Percentiles rank a stretch among this genome's conserved stretches.
phyloP scores from a whole-genome alignment of 1,284 basidiomycete genomes.

The Amylostereum areolatum region DNA sequence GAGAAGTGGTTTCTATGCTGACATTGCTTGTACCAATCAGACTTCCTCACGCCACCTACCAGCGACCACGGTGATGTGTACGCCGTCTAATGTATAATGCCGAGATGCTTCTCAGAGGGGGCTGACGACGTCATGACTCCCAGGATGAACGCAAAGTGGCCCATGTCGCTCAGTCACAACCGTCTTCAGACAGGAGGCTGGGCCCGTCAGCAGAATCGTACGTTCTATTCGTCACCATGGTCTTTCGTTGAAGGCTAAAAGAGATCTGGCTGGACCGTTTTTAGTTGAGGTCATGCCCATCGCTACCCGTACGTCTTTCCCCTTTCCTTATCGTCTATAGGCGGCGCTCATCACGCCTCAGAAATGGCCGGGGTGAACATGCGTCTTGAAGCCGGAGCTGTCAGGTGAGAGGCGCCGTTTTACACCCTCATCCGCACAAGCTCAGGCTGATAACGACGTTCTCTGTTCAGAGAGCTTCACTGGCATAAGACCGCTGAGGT shows the following conservation, averaged over 20 bases:
- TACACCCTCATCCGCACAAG: no score
- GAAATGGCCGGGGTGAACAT: constrained; percentile 67
- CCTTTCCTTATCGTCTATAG: constrained; percentile 3
- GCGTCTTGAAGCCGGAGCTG: constrained; percentile 58
- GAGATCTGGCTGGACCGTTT: constrained; percentile 3
- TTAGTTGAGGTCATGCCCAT: constrained; percentile 54
- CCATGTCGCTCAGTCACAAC: constrained; percentile 61
- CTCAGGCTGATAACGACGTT: no score
- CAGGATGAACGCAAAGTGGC: constrained; percentile 65
- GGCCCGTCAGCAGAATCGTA: constrained; percentile 66
- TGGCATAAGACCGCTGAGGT: constrained; percentile 71
- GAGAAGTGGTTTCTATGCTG: no score
- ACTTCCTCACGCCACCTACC: constrained; percentile 56
- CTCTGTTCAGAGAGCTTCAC: constrained; percentile 52
- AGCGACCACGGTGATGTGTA: constrained; percentile 63
- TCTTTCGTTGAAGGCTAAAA: constrained; percentile 1
- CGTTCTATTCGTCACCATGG: constrained; percentile 9
- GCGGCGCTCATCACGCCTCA: constrained; percentile 12
- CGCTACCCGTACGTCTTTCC: constrained; percentile 38
- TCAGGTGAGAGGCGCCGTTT: constrained; percentile 57
- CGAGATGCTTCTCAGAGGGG: not conserved
- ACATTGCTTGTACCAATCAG: no score
- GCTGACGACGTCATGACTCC: constrained; percentile 2
- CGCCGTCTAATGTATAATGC: constrained; percentile 16
- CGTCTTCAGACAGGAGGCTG: constrained; percentile 74